These are phyloP conservation scores for Botrytis tulipae DNA, from an alignment of 2,329 filamentous ascomycete species.

Conservation along the genomic window DNA sequence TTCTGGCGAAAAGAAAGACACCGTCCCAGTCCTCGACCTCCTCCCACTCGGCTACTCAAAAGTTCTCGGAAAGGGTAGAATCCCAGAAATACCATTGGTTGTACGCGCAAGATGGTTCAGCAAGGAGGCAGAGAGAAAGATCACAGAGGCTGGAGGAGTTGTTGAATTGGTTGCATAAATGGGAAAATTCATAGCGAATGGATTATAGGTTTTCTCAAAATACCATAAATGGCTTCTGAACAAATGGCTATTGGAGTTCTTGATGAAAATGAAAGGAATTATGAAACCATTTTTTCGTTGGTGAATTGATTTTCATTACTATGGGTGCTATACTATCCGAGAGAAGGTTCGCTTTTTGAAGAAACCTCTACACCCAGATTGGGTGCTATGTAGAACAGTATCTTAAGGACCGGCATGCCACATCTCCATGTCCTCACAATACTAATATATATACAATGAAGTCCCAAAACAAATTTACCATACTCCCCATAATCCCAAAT, in stretches of 20 bases:
- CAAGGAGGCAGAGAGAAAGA: conserved; percentile 97
- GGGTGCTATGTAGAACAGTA: conserved; percentile 25
- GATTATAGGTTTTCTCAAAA: conserved; percentile 24
- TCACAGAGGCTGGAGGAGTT: conserved; percentile 95
- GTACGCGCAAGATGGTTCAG: conserved; percentile 94
- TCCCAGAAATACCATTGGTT: conserved; percentile 89
- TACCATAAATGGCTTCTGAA: conserved; percentile 21
- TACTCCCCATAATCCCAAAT: conserved; percentile 20
- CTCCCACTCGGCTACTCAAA: conserved; percentile 97
- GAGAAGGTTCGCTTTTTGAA: neutral
- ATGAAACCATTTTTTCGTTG: conserved; percentile 17
- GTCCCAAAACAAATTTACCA: conserved; percentile 15
- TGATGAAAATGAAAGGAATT: conserved; percentile 23
- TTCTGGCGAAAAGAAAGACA: conserved; percentile 75
- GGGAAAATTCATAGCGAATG: conserved; percentile 26
- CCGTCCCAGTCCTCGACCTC: conserved; percentile 96
- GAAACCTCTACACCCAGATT: neutral
- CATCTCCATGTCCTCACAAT: conserved; percentile 10
- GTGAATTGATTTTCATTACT: conserved; percentile 24
- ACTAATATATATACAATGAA: conserved; percentile 28
- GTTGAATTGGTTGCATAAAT: conserved; percentile 89
- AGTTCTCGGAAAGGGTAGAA: conserved; percentile 95
- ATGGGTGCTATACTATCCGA: neutral
- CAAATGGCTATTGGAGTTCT: conserved; percentile 24
- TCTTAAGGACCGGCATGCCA: conserved; percentile 22